Evolutionary conservation across 768 basidiomycete species (phyloP), one percentile per base, ranked within the genome.

Genomic region (Boletus speciosus): DNA sequence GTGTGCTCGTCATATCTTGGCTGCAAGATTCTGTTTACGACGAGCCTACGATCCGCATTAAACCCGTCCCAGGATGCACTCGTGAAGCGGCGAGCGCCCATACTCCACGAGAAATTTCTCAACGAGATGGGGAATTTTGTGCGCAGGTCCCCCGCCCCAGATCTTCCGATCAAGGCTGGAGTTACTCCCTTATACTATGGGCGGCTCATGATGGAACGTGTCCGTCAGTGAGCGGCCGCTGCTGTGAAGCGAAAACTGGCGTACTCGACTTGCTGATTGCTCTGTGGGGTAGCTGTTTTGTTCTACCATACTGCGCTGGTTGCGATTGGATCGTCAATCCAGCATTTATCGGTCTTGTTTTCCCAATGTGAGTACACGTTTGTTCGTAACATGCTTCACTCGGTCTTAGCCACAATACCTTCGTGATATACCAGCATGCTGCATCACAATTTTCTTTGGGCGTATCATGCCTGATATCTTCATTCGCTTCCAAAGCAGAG

Each of bases 311-410:
- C 16, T 1, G 1, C 23, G 36, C 25, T 39, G 6, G 21, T 21
- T 47, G 21, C 58, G 21, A 12, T 27, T 12, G 14, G 40, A 16
- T 29, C 31, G 5, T 27, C 59, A 9, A 57, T 56, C 19, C 27
- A 87, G 86, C 81, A 1, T 73, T 90, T 40, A 90, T 90, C 55
- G 88, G 87, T 9, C 76, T 90, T 11, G 88, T 87, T 29, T 29
- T 29, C 29, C 29, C 29, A 29, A 9, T 29, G 29, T 29, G 29
- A 32, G 31, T 32, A 11, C 31, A 32, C 8, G 31, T 9, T 32
- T 32, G 31, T 32, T 32, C 31, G 4, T 32, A 32, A 32, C 31
- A 32, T 32, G 31, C 3, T 32, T 32, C 11, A 11, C 31, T 31
- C 31, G 29, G 10, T 32, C 25, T 27, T 27, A 1, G 31, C 31